Evolutionary conservation across 2,329 filamentous ascomycete genomes (phyloP).

Genomic region (Hypocreales sp.): DNA sequence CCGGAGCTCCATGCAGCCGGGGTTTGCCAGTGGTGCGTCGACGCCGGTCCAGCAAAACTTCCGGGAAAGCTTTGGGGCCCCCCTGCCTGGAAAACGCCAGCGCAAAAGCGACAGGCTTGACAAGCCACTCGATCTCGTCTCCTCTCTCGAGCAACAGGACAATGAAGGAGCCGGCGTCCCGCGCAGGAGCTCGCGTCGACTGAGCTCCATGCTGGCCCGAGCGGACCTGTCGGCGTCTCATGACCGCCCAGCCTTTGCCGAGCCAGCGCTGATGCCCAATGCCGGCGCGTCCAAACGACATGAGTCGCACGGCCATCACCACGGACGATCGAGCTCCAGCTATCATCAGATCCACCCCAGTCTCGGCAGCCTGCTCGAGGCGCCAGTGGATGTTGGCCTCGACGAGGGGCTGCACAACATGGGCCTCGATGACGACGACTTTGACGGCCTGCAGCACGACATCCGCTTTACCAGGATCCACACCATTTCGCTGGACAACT

Average conservation of each 20-base stretch:
- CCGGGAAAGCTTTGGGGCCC: constrained; percentile 62
- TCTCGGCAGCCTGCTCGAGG: constrained; percentile 49
- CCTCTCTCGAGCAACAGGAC: constrained; percentile 54
- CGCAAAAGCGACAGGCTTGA: constrained; percentile 36
- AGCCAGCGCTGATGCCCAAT: constrained; percentile 32
- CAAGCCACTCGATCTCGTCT: constrained; percentile 45
- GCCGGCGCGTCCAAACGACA: constrained; percentile 39
- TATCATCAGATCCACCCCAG: constrained; percentile 31
- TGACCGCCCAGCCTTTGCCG: constrained; percentile 65
- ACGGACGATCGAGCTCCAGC: constrained; percentile 22
- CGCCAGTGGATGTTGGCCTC: constrained; percentile 52
- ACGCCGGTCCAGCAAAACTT: constrained; percentile 59
- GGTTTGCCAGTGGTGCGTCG: constrained; percentile 56
- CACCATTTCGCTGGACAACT: constrained; percentile 46
- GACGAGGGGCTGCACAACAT: constrained; percentile 60
- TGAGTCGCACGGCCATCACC: constrained; percentile 48
- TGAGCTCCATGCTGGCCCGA: constrained; percentile 81
- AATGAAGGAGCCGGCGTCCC: constrained; percentile 35
- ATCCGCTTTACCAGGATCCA: constrained; percentile 58
- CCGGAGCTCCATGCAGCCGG: constrained; percentile 49
- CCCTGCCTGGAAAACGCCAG: constrained; percentile 34
- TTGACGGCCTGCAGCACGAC: constrained; percentile 56
- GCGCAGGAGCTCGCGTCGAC: constrained; percentile 52
- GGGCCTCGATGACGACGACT: constrained; percentile 56
- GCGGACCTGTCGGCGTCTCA: constrained; percentile 77